A percentile compares a stretch with the other conserved stretches of the same genome.
Conservation (phyloP, 257 asterid species). For the Solanum chmielewskii region DNA sequence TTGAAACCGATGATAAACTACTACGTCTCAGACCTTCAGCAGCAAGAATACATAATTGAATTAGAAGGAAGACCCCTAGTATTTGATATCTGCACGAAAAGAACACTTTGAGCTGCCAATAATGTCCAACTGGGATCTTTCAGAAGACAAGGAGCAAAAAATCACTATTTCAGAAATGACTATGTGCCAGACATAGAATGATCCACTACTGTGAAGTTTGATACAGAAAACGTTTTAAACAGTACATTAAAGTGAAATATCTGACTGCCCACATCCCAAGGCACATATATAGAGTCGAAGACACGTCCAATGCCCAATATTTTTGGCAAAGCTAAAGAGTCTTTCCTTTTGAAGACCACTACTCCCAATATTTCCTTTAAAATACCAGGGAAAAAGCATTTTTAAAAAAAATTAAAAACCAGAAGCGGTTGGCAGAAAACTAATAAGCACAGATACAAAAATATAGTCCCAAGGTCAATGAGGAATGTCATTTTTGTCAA, state of each 20-base stretch:
- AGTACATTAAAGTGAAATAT: background rate
- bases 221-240: background rate
- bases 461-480: background rate
- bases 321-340: background rate
- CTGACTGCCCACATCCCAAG: background rate
- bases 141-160: background rate
- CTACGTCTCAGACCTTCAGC: conserved; percentile 91
- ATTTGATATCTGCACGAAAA: conserved; percentile 76
- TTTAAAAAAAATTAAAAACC: background rate
- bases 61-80: conserved; percentile 90
- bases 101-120: background rate
- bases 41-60: conserved; percentile 84
- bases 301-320: background rate
- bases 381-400: background rate
- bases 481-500: background rate
- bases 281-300: background rate
- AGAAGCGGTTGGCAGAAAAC: background rate
- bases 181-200: background rate
- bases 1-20: conserved; percentile 66
- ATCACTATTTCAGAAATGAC: background rate
- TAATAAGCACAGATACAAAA: background rate
- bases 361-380: background rate
- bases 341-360: background rate
- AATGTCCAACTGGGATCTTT: background rate
- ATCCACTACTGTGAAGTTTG: background rate